Conservation (phyloP, 2,329 filamentous ascomycete genomes). For the Pseudogymnoascus sp. region DNA sequence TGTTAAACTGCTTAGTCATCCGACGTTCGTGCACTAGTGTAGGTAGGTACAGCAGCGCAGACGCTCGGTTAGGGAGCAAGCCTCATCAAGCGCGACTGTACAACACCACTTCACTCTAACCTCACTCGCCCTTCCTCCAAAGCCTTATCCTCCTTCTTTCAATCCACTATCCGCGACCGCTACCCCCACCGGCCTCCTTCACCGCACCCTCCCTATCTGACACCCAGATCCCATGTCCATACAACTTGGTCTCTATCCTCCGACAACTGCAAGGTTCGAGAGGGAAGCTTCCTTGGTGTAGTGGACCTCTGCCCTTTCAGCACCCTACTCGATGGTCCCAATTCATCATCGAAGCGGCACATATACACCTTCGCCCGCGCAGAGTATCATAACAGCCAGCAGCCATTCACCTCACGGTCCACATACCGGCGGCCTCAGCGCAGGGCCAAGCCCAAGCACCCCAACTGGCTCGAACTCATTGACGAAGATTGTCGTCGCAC, state of each 20-base stretch:
- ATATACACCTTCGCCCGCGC: constrained; percentile 29
- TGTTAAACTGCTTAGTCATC: neutral
- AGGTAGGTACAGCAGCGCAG: constrained; percentile 5
- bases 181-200: neutral
- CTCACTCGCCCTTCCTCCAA: constrained; percentile 6
- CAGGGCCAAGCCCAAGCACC: constrained; percentile 28
- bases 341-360: constrained; percentile 24
- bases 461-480: constrained; percentile 52
- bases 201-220: neutral
- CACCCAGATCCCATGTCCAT: constrained; percentile 9
- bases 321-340: constrained; percentile 10
- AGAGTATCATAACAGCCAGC: constrained; percentile 27
- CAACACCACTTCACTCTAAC: constrained; percentile 7
- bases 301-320: constrained; percentile 15
- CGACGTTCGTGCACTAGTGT: neutral
- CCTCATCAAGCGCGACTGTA: constrained; percentile 7
- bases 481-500: constrained; percentile 88
- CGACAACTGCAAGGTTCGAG: constrained; percentile 27
- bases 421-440: constrained; percentile 38
- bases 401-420: constrained; percentile 31
- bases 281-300: constrained; percentile 26
- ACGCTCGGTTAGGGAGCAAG: constrained; percentile 6
- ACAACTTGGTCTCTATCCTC: constrained; percentile 18
- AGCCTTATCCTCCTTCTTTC: constrained; percentile 1
- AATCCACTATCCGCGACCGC: constrained; percentile 2